phyloP scores from a whole-genome alignment of 1,284 basidiomycete genomes.

The Fereydounia khargensis region DNA sequence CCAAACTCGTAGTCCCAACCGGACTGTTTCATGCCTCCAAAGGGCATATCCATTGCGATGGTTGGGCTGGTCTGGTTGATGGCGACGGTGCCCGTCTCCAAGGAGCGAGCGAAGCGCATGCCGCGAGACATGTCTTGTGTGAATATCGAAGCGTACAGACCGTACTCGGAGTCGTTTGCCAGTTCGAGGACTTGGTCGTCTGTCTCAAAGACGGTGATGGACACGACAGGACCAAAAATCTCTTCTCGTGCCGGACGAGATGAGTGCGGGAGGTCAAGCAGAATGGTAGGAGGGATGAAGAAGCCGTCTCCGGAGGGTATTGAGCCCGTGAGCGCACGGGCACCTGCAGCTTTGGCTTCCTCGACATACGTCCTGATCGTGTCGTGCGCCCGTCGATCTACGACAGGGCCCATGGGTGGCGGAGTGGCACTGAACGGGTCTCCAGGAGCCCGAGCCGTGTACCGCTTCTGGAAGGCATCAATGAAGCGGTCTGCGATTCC shows the following conservation, averaged over 20 bases:
- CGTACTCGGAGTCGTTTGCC: conserved; percentile 79
- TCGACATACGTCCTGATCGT: conserved; percentile 86
- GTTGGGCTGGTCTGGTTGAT: conserved; percentile 63
- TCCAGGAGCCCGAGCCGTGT: conserved; percentile 64
- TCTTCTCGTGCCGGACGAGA: conserved; percentile 67
- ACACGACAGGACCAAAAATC: conserved; percentile 73
- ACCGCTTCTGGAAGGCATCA: conserved; percentile 60
- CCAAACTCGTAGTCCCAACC: conserved; percentile 47
- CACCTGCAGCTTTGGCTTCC: conserved; percentile 78
- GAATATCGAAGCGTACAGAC: conserved; percentile 81
- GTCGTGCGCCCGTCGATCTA: conserved; percentile 74
- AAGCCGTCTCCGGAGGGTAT: conserved; percentile 66
- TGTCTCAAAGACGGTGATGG: conserved; percentile 60
- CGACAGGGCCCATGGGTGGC: conserved; percentile 78
- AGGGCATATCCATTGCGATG: conserved; percentile 22
- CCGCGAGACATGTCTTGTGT: conserved; percentile 73
- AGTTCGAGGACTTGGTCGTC: conserved; percentile 67
- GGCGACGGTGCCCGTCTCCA: conserved; percentile 80
- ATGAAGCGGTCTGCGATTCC: conserved; percentile 68
- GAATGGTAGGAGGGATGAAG: conserved; percentile 60
- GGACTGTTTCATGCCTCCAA: conserved; percentile 44
- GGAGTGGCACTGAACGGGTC: conserved; percentile 74
- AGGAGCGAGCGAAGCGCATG: conserved; percentile 69
- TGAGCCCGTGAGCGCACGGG: conserved; percentile 13
- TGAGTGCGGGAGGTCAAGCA: conserved; percentile 67